Evolutionary conservation across 2,329 filamentous ascomycete genomes (phyloP).

Genomic region (Penicillium capsulatum): DNA sequence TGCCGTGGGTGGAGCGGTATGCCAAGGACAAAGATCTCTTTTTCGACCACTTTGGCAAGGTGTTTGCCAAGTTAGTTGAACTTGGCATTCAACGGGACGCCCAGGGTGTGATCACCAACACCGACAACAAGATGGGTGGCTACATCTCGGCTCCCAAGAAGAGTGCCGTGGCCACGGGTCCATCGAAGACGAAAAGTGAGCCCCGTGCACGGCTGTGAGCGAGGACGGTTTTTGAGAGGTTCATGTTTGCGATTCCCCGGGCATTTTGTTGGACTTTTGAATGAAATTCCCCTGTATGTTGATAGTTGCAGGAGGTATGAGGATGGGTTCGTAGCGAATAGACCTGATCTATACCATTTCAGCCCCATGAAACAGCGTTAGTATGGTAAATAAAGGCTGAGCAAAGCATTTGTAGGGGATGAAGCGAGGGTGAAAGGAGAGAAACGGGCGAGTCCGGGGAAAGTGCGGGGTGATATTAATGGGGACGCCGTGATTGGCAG

Average conservation of each 20-base stretch:
- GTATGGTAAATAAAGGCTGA: not conserved
- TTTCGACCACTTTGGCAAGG: slow-evolving; percentile 57
- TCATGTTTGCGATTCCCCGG: slow-evolving; percentile 6
- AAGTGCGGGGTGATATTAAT: too few species aligned
- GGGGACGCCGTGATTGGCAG: too few species aligned
- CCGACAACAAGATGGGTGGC: slow-evolving; percentile 55
- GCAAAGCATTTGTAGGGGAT: not conserved
- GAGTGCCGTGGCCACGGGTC: slow-evolving; percentile 37
- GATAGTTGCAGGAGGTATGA: slow-evolving; percentile 7
- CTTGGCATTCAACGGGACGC: slow-evolving; percentile 56
- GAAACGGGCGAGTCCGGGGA: too few species aligned
- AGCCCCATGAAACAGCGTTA: not conserved
- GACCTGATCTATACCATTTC: slow-evolving; percentile 11
- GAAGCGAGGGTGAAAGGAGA: too few species aligned
- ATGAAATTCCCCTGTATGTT: slow-evolving; percentile 20
- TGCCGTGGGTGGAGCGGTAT: slow-evolving; percentile 56
- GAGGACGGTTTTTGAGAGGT: not conserved
- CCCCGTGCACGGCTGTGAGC: slow-evolving; percentile 28
- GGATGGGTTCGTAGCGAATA: slow-evolving; percentile 18
- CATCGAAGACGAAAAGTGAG: slow-evolving; percentile 17
- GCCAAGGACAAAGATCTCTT: slow-evolving; percentile 59
- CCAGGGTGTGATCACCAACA: slow-evolving; percentile 51
- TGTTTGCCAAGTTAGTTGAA: slow-evolving; percentile 59
- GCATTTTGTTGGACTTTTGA: slow-evolving; percentile 7
- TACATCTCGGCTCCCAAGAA: slow-evolving; percentile 58